Percentiles rank a stretch among this genome's conserved stretches.
phyloP scores from a whole-genome alignment of 2,329 filamentous ascomycete species.

The Aschersonia sp. region DNA sequence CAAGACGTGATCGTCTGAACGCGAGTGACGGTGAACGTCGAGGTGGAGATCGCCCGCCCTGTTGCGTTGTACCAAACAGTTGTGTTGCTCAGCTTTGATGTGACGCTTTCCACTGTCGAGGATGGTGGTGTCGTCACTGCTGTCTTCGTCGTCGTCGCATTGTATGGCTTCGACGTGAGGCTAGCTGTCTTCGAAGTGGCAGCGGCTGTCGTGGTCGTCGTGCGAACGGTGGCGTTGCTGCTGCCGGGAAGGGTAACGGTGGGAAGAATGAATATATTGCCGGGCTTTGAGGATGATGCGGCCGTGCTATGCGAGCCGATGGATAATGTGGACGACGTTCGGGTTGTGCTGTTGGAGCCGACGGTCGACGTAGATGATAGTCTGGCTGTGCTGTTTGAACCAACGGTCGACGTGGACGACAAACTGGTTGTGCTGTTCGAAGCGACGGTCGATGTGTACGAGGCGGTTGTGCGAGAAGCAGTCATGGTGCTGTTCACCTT shows the following conservation, averaged over 20 bases:
- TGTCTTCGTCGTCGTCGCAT: slow-evolving; percentile 1
- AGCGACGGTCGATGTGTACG: neutral
- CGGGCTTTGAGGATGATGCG: neutral
- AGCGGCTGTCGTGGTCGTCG: neutral
- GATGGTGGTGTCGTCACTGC: neutral
- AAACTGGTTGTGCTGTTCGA: neutral
- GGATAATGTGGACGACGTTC: neutral
- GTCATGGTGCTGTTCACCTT: neutral
- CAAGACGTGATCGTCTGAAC: slow-evolving; percentile 18
- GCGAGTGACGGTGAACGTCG: slow-evolving; percentile 13
- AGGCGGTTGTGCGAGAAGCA: neutral
- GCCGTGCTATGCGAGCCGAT: neutral
- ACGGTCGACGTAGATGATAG: neutral
- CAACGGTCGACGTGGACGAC: neutral
- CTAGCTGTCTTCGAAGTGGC: slow-evolving; percentile 1
- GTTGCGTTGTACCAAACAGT: slow-evolving; percentile 7
- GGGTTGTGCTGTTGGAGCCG: neutral
- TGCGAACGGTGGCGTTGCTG: slow-evolving; percentile 1
- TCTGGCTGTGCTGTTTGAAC: neutral
- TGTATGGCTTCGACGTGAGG: slow-evolving; percentile 3
- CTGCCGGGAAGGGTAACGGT: neutral
- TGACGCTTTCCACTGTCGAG: too few species aligned
- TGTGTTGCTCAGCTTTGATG: too few species aligned
- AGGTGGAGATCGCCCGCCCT: slow-evolving; percentile 10
- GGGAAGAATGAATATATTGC: neutral